phyloP scores from a whole-genome alignment of 2,329 filamentous ascomycete genomes.

The Penicillium sp. region DNA sequence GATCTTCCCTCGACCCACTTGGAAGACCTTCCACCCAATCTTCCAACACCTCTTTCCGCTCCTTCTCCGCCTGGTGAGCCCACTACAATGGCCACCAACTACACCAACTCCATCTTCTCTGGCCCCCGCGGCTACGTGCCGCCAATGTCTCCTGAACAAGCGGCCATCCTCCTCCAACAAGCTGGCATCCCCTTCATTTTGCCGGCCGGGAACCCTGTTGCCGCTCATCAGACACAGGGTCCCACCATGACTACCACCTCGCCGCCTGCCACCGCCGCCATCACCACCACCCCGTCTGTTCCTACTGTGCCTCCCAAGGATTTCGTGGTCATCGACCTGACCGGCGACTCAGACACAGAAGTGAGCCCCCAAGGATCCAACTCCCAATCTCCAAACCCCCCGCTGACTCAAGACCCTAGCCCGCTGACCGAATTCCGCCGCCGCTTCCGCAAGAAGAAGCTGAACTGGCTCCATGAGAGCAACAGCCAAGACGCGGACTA shows the following conservation, averaged over 20 bases:
- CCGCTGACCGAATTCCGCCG: slow-evolving; percentile 30
- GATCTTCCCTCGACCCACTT: not conserved
- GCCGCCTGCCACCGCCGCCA: not conserved
- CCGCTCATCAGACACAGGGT: not conserved
- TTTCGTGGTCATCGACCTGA: slow-evolving; percentile 21
- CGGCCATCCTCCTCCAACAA: not conserved
- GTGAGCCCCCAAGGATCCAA: slow-evolving; percentile 20
- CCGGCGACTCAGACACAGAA: slow-evolving; percentile 14
- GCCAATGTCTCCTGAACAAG: not conserved
- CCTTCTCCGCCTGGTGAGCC: slow-evolving; percentile 2
- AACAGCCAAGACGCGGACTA: not conserved
- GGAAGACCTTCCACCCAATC: slow-evolving; percentile 1
- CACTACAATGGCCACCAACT: slow-evolving; percentile 4
- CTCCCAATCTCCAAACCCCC: not conserved
- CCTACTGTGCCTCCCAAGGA: slow-evolving; percentile 18
- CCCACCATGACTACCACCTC: not conserved
- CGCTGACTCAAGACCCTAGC: slow-evolving; percentile 10
- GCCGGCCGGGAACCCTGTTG: not conserved
- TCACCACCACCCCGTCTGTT: not conserved
- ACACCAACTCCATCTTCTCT: slow-evolving; percentile 1
- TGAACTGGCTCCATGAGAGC: slow-evolving; percentile 37
- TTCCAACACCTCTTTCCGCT: slow-evolving; percentile 9
- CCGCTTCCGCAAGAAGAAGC: slow-evolving; percentile 39
- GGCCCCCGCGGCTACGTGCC: slow-evolving; percentile 2
- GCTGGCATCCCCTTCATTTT: not conserved